phyloP scores from a whole-genome alignment of 23 red algal genomes.

The Pyropia yezoensis region DNA sequence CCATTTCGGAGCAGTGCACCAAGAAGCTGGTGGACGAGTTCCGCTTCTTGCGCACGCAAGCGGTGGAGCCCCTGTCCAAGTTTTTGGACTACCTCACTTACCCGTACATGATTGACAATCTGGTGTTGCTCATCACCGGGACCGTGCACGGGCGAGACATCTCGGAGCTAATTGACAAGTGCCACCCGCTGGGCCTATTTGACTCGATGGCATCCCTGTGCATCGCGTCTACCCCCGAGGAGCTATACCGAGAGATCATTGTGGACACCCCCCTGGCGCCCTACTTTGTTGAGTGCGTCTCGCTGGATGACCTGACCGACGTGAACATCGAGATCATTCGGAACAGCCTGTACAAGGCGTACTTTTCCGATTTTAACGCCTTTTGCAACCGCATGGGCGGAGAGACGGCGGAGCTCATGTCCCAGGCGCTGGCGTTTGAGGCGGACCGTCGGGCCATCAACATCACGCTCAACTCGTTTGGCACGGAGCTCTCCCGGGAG shows the following conservation, averaged over 20 bases:
- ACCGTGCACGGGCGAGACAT: constrained; percentile 79
- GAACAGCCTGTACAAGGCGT: constrained; percentile 98
- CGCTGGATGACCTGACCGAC: constrained; percentile 83
- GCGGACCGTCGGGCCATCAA: constrained; percentile 90
- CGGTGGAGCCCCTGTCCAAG: constrained; percentile 63
- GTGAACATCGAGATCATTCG: constrained; percentile 98
- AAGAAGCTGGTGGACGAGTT: constrained; percentile 85
- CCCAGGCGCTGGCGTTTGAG: constrained; percentile 70
- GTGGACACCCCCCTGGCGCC: constrained; percentile 96
- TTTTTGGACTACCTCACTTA: constrained; percentile 97
- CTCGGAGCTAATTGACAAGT: constrained; percentile 94
- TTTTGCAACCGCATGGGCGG: constrained; percentile 80
- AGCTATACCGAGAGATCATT: constrained; percentile 93
- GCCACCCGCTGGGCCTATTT: constrained; percentile 89
- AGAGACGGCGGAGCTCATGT: constrained; percentile 76
- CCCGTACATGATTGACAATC: constrained; percentile 99
- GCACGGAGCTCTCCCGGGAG: constrained; percentile 67
- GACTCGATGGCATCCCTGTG: constrained; percentile 83
- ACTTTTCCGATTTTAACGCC: constrained; percentile 78
- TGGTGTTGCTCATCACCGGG: constrained; percentile 90
- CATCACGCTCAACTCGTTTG: constrained; percentile 96
- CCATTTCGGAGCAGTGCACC: constrained; percentile 59
- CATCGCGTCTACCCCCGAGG: constrained; percentile 78
- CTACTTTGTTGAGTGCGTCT: constrained; percentile 98
- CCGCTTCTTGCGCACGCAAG: constrained; percentile 58